Base-by-base conservation (phyloP, 208 protist species). In the Trypanosoma avium region DNA sequence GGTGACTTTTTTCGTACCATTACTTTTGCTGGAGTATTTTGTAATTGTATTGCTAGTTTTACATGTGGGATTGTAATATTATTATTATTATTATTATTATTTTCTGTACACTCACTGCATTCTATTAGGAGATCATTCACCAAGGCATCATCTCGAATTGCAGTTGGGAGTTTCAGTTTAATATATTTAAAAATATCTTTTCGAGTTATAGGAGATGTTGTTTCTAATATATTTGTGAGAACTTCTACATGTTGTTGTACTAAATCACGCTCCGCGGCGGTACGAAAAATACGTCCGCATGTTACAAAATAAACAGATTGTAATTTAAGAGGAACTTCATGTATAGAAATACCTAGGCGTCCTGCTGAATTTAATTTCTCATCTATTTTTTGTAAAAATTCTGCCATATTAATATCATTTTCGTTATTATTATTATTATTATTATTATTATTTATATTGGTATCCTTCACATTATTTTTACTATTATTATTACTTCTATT, bases 231-330 rank as follows among this genome's bases (percentile, higher is more conserved):
- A n/a, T 47, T 26, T 7, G 35, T 27, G 4, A 78, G 29, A 22
- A 55, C 53, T 3, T 61, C 27, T 10, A 43, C 62, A 33, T 74
- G 61, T 35, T 29, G 47, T n/a, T 26, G 33, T 57, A 75, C 58
- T 21, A 19, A 32, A 7, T 50, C 55, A 8, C 48, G 24, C 12
- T 42, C 68, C 15, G 40, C 54, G 26, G 58, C 61, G n/a, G 38
- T 72, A 22, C 35, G n/a, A 38, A 80, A 75, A 12, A 43, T 50
- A 27, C 67, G 67, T 5, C 48, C 61, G 27, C 35, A 36, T n/a
- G 56, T 56, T 27, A 72, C 6, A 22, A 63, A 72, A 29, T 73
- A 80, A 45, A 60, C 66, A 24, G 38, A 58, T 38, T 40, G 54
- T 17, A 59, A 10, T 17, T 32, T 21, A 13, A 35, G 47, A 22